Evolutionary conservation across 305 asterid genomes (phyloP), one percentile per base, ranked within the genome.

Genomic region (Solanum chacoense): DNA sequence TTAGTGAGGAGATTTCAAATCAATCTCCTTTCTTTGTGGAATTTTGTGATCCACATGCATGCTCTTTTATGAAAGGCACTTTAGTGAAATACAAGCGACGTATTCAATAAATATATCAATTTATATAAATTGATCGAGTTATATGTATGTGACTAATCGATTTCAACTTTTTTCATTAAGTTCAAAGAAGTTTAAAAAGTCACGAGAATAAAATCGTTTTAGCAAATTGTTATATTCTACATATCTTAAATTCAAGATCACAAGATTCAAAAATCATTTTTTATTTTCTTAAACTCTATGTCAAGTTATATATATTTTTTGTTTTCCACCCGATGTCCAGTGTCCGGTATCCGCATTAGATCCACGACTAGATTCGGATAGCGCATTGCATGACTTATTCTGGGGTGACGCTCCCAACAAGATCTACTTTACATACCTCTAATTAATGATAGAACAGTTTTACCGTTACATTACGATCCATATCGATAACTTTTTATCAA

Each of bases 1-100:
- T 77, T 77, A 37, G 83, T 20, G 83, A 36, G 28, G 84, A n/a
- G 59, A n/a, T 2, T 78, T 37, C 63, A 78, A 78, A n/a, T 78
- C 85, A 78, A 36, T 77, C 32, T 16, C 22, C 32, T 20, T 77
- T n/a, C 9, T 36, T 36, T 77, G 34, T 77, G 22, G 34, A 77
- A 77, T 6, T 9, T 36, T 77, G 31, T 37, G 29, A 77, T 77
- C 11, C 16, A 6, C 8, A 75, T 34, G 81, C 20, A 18, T 24
- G 18, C 55, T 12, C 24, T 77, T 77, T 36, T 20, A 34, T 20
- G 40, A 1, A 24, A 74, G 20, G 42, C 26, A 74, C n/a, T 13
- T 29, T 14, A 50, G n/a, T 50, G 65, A 50, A 50, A 50, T 50
- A 20, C n/a, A 50, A 16, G 8, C 3, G 12, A 73, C 78, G 4